A percentile compares a stretch with the other conserved stretches of the same genome.
Evolutionary conservation across 352 stramenopile genomes (phyloP).

Genomic region (Phytophthora aleatoria): DNA sequence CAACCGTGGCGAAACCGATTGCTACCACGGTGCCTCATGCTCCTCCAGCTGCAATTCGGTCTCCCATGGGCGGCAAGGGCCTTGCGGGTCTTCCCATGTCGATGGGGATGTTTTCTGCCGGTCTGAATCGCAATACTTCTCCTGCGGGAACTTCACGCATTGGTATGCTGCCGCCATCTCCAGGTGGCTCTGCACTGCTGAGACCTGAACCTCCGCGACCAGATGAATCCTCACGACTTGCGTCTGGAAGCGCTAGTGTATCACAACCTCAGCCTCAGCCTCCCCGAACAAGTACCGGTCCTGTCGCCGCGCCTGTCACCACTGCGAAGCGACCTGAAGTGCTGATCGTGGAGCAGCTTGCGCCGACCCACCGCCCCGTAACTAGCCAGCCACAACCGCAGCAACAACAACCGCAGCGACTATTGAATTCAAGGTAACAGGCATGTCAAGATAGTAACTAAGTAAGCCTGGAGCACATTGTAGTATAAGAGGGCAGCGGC

Average conservation of each 20-base stretch:
- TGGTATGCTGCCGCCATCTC: conserved; percentile 35
- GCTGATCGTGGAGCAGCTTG: conserved; percentile 42
- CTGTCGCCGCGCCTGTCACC: conserved; percentile 10
- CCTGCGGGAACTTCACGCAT: conserved; percentile 31
- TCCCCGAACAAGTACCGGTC: conserved; percentile 15
- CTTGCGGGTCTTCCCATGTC: conserved; percentile 30
- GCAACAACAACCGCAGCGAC: conserved; percentile 38
- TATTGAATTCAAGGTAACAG: conserved; percentile 51
- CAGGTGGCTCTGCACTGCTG: conserved; percentile 28
- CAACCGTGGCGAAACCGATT: conserved; percentile 36
- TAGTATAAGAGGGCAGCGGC: conserved; percentile 41
- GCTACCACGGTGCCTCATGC: conserved; percentile 33
- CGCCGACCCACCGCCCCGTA: conserved; percentile 30
- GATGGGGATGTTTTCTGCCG: conserved; percentile 44
- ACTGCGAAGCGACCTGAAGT: conserved; percentile 41
- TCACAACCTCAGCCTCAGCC: conserved; percentile 23
- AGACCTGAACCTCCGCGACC: conserved; percentile 31
- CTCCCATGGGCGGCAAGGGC: conserved; percentile 20
- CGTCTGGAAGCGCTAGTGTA: conserved; percentile 26
- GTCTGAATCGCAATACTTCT: conserved; percentile 33
- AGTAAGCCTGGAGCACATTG: conserved; percentile 46
- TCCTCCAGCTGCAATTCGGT: conserved; percentile 20
- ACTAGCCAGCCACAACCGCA: conserved; percentile 34
- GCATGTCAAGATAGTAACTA: conserved; percentile 49
- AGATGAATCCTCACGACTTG: conserved; percentile 40